Evolutionary conservation across 2,329 filamentous ascomycete species (phyloP), one percentile per base, ranked within the genome.

Genomic region (Penicillium palitans): DNA sequence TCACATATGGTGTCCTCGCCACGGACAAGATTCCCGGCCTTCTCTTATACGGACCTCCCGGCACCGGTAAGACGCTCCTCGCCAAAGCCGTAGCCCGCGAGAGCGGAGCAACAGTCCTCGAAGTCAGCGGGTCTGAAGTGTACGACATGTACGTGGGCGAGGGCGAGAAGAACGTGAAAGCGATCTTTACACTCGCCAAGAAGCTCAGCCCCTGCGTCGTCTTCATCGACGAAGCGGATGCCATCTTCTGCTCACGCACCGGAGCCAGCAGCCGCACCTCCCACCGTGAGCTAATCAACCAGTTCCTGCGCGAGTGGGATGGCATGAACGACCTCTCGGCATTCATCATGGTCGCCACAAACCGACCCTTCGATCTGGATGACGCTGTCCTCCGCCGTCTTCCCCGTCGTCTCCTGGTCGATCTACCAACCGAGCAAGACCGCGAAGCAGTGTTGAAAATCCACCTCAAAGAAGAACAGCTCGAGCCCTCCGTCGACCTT

Each of bases 331-430:
- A 87, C 58, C 84, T 87, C 47, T 90, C 89, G 19, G 91, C 93
- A 3, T 98, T 99, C 73, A 93, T 99, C 74, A 97, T 99, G 92
- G 92, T 98, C 0, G 93, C 95, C 29, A 98, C 93, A 9, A 98
- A 99, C 74, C 84, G 93, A 10, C 95, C 95, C 0, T 97, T 96
- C 69, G 95, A 98, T 70, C 84, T 99, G 1, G 95, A 99, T 68
- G 78, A 81, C 45, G 81, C 81, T 4, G 77, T 82, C 21, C 74
- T 83, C 24, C 78, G 81, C 19, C 79, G 81, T 52, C 72, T 82
- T 3, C 81, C 81, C 1, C 72, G 79, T 27, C 75, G 79, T 46
- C 72, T 84, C 10, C 72, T 80, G 2, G 75, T 84, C 19, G 80
- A 81, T 61, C 70, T 83, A 3, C 81, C 81, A 0, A 75, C 71